Conservation (phyloP, 208 protist species). For the Sergeia podlipaevii region DNA sequence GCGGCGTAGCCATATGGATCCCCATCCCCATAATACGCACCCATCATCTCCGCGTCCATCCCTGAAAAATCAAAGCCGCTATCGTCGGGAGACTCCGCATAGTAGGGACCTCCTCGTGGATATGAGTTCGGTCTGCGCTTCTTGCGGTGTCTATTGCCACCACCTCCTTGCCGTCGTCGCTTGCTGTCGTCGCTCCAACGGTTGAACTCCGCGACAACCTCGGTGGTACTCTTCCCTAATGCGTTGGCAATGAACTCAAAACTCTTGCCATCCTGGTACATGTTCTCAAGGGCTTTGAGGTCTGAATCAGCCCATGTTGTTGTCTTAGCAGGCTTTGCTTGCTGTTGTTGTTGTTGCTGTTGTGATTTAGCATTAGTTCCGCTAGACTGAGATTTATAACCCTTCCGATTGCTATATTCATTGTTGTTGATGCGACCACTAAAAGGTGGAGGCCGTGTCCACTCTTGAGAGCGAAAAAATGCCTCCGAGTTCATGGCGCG, state of each 20-base stretch:
- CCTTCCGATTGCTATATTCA: slow-evolving; percentile 8
- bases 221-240: slow-evolving; percentile 51
- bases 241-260: slow-evolving; percentile 92
- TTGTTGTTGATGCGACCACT: not conserved
- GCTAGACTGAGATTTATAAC: not conserved
- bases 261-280: slow-evolving; percentile 91
- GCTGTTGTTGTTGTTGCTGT: slow-evolving; percentile 9
- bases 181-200: slow-evolving; percentile 67
- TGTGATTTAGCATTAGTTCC: not conserved
- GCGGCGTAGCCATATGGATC: slow-evolving; percentile 49
- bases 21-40: slow-evolving; percentile 19
- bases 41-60: slow-evolving; percentile 48
- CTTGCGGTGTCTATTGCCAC: slow-evolving; percentile 9
- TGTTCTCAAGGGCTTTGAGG: slow-evolving; percentile 77
- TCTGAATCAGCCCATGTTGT: slow-evolving; percentile 74
- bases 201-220: slow-evolving; percentile 83
- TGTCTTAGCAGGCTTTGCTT: slow-evolving; percentile 24
- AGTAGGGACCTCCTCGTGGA: slow-evolving; percentile 25
- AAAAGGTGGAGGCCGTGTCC: slow-evolving; percentile 1
- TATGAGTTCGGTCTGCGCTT: not conserved
- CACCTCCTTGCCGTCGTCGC: slow-evolving; percentile 3
- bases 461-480: slow-evolving; percentile 7
- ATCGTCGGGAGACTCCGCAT: slow-evolving; percentile 69
- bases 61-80: slow-evolving; percentile 40
- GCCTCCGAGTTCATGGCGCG: slow-evolving; percentile 14